phyloP scores from a whole-genome alignment of 768 basidiomycete species.

The Brasilioporus rufonigricans region DNA sequence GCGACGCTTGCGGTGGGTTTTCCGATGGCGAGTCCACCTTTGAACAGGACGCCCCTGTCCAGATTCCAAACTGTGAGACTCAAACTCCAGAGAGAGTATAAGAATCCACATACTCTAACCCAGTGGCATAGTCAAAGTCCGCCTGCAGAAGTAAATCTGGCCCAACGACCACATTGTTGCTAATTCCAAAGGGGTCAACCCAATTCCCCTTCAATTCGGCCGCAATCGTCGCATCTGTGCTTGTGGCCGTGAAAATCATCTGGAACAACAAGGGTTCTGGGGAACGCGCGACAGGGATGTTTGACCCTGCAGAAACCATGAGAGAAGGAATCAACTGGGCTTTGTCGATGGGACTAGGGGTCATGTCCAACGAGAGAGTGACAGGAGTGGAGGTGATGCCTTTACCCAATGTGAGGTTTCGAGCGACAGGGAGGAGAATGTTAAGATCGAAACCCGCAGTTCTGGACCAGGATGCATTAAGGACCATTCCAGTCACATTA shows the following conservation, averaged over 20 bases:
- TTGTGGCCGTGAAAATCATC: neutral
- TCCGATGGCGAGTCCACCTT: slow-evolving; percentile 4
- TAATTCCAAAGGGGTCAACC: slow-evolving; percentile 3
- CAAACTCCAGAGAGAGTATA: neutral
- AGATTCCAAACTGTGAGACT: neutral
- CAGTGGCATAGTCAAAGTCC: neutral
- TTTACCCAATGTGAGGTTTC: slow-evolving; percentile 4
- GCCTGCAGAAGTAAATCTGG: slow-evolving; percentile 3
- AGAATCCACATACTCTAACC: neutral
- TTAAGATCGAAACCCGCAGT: neutral
- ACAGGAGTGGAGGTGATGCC: slow-evolving; percentile 3
- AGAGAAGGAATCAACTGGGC: neutral
- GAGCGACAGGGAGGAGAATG: slow-evolving; percentile 1
- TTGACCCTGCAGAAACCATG: neutral
- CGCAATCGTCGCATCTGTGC: neutral
- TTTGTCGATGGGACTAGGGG: slow-evolving; percentile 1
- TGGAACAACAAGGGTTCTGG: neutral
- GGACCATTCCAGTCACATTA: slow-evolving; percentile 1
- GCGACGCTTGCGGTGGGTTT: neutral
- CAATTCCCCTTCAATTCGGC: slow-evolving; percentile 4
- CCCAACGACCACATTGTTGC: neutral
- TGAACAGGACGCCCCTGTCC: slow-evolving; percentile 1
- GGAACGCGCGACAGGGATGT: slow-evolving; percentile 1
- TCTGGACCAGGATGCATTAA: slow-evolving; percentile 3
- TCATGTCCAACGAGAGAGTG: slow-evolving; percentile 1